These are phyloP conservation scores for Apiospora aurea DNA, from an alignment of 2,329 filamentous ascomycete species.

Conservation along the genomic window DNA sequence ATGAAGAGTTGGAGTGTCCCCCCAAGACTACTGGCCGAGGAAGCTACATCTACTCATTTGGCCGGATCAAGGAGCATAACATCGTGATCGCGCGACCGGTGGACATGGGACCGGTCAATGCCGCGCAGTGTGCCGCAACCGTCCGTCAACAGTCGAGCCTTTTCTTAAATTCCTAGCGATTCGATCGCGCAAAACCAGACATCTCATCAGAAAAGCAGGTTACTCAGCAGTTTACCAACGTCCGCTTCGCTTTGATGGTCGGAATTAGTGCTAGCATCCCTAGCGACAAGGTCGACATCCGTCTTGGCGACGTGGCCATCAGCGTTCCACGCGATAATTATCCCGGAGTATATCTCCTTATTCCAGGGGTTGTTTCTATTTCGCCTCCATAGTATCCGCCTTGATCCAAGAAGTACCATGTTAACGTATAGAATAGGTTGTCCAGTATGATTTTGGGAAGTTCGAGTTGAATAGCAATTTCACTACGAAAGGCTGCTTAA, in stretches of 20 bases:
- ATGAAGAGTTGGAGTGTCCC: constrained; percentile 26
- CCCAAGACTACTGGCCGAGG: not conserved
- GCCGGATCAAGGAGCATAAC: constrained; percentile 27
- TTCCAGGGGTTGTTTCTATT: too few species aligned
- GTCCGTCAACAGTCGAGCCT: not conserved
- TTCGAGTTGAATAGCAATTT: not conserved
- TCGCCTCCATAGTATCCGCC: too few species aligned
- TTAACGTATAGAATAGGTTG: too few species aligned
- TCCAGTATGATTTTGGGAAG: not conserved
- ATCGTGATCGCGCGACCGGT: constrained; percentile 28
- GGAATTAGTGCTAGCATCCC: constrained; percentile 8
- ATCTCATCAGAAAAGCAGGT: too few species aligned
- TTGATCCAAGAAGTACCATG: too few species aligned
- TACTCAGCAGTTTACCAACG: not conserved
- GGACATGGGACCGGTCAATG: constrained; percentile 27
- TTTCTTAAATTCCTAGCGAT: too few species aligned
- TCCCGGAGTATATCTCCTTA: not conserved
- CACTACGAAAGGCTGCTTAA: not conserved
- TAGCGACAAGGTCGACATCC: constrained; percentile 36
- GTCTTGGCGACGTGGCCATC: constrained; percentile 44
- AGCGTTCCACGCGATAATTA: not conserved
- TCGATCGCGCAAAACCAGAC: too few species aligned
- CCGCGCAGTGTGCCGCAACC: constrained; percentile 7
- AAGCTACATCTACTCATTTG: constrained; percentile 27
- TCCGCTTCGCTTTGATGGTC: constrained; percentile 15